Evolutionary conservation across 2,329 filamentous ascomycete genomes (phyloP).

Genomic region (Plenodomus tracheiphilus): DNA sequence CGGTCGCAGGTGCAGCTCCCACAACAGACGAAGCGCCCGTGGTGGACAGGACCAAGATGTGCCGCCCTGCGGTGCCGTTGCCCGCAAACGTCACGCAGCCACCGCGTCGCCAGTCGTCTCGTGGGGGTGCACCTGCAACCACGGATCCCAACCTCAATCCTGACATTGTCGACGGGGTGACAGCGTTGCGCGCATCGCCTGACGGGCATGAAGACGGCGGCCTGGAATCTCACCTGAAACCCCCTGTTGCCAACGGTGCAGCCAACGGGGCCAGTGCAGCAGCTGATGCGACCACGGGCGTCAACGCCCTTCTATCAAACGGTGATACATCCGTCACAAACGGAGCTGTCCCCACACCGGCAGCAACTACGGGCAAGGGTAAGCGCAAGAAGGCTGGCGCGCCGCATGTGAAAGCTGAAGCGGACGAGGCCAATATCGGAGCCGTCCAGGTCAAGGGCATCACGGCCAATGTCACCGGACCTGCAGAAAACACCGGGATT

Average conservation of each 20-base stretch:
- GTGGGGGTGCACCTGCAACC: constrained; percentile 21
- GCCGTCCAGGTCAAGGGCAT: constrained; percentile 17
- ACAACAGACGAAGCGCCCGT: constrained; percentile 10
- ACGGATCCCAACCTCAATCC: constrained; percentile 43
- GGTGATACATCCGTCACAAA: constrained; percentile 13
- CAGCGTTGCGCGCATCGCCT: constrained; percentile 49
- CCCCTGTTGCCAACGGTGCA: constrained; percentile 11
- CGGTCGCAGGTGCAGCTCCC: constrained; percentile 21
- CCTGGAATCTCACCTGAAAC: constrained; percentile 10
- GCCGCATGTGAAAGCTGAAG: constrained; percentile 34
- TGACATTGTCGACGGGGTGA: constrained; percentile 48
- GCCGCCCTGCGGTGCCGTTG: constrained; percentile 29
- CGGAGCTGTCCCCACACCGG: constrained; percentile 11
- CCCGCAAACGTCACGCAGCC: constrained; percentile 23
- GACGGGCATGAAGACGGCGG: constrained; percentile 39
- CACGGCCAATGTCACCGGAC: constrained; percentile 18
- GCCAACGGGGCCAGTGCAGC: constrained; percentile 15
- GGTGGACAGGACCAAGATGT: constrained; percentile 17
- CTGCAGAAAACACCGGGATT: constrained; percentile 19
- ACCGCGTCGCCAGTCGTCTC: constrained; percentile 32
- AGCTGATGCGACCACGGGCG: constrained; percentile 20
- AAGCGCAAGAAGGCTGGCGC: constrained; percentile 28
- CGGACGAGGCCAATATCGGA: constrained; percentile 16
- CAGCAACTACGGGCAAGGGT: constrained; percentile 12
- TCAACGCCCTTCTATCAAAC: constrained; percentile 11